These are phyloP conservation scores for Colletotrichum phormii DNA, from an alignment of 2,329 filamentous ascomycete species.

Conservation along the genomic window DNA sequence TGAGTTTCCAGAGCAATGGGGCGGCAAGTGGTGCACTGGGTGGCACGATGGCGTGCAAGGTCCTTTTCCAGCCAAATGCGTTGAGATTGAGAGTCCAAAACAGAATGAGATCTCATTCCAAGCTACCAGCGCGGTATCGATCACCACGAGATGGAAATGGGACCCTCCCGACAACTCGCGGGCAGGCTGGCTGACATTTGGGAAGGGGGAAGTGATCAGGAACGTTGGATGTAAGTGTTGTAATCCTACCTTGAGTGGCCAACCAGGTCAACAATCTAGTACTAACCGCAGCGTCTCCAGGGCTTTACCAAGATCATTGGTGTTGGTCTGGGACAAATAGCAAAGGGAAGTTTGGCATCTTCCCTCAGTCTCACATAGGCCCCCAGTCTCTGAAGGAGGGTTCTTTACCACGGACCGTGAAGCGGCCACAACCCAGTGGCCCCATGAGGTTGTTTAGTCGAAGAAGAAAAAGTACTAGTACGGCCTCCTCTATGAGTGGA, in stretches of 20 bases:
- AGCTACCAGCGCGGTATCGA: slow-evolving; percentile 24
- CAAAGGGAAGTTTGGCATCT: slow-evolving; percentile 52
- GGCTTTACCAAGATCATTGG: slow-evolving; percentile 51
- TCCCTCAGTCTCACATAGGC: slow-evolving; percentile 52
- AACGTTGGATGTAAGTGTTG: slow-evolving; percentile 53
- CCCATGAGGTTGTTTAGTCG: slow-evolving; percentile 24
- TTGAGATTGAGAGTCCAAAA: slow-evolving; percentile 43
- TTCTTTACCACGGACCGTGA: neutral
- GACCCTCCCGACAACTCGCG: slow-evolving; percentile 33
- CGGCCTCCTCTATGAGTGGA: slow-evolving; percentile 12
- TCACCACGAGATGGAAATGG: slow-evolving; percentile 47
- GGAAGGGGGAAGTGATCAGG: slow-evolving; percentile 61
- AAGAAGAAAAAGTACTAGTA: slow-evolving; percentile 7
- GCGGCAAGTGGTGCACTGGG: slow-evolving; percentile 48
- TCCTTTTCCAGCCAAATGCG: slow-evolving; percentile 43
- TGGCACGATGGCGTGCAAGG: slow-evolving; percentile 47
- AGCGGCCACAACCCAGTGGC: slow-evolving; percentile 3
- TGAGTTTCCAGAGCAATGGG: slow-evolving; percentile 48
- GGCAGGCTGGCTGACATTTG: slow-evolving; percentile 45
- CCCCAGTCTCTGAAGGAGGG: slow-evolving; percentile 35
- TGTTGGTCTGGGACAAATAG: slow-evolving; percentile 54
- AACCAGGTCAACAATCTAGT: neutral
- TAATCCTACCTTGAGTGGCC: too few relatives aligned
- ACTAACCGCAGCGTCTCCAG: slow-evolving; percentile 31
- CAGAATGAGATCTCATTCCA: slow-evolving; percentile 35